Conservation (phyloP, 345 rosid genomes). For the Melaleuca quinquenervia region DNA sequence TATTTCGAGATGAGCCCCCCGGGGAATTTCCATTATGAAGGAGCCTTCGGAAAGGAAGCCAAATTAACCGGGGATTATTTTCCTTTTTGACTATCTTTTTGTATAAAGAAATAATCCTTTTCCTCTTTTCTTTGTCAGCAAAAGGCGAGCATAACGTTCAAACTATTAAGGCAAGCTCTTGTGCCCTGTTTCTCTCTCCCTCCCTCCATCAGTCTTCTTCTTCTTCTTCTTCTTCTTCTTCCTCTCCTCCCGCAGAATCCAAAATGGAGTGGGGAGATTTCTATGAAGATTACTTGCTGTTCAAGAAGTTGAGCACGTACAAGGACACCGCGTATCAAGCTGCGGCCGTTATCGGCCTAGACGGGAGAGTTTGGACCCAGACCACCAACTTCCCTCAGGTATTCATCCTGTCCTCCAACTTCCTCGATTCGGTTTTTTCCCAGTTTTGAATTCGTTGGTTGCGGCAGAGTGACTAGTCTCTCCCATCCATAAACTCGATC, state of each 20-base stretch:
- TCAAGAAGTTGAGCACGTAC: not conserved
- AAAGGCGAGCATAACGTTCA: too few relatives aligned
- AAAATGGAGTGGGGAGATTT: not conserved
- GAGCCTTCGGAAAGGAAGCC: too few relatives aligned
- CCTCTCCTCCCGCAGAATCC: not conserved
- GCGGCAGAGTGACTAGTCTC: not conserved
- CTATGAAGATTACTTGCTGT: not conserved
- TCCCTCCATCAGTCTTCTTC: not conserved
- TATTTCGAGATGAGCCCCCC: too few relatives aligned
- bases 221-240: not conserved
- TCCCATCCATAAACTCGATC: not conserved
- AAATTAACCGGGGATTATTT: too few relatives aligned
- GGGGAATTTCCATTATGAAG: too few relatives aligned
- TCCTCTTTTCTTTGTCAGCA: too few relatives aligned
- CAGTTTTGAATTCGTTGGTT: not conserved
- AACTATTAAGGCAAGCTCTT: not conserved
- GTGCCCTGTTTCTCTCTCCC: not conserved
- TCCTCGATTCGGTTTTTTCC: not conserved
- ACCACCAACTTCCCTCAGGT: not conserved
- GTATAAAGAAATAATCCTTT: too few relatives aligned
- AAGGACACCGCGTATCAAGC: not conserved
- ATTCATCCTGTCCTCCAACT: not conserved
- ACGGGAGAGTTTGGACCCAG: not conserved
- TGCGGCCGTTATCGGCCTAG: not conserved
- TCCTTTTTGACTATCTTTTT: too few relatives aligned